These are phyloP conservation scores for Brassica carinata DNA, from an alignment of 345 rosid species.

Conservation along the genomic window DNA sequence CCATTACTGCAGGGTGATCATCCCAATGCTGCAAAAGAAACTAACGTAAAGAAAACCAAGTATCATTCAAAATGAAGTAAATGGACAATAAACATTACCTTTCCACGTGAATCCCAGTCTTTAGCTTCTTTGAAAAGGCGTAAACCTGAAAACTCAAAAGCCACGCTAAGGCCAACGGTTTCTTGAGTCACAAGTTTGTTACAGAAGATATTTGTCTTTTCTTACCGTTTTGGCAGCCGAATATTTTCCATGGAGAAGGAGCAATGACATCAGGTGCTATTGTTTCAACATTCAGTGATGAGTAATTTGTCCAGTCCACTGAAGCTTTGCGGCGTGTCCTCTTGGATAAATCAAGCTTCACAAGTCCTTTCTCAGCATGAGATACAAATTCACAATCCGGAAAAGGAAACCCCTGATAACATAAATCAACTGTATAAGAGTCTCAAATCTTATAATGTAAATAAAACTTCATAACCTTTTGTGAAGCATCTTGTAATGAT, in stretches of 20 bases:
- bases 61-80: neutral
- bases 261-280: slow-evolving; percentile 76
- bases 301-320: slow-evolving; percentile 53
- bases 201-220: neutral
- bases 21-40: slow-evolving; percentile 68
- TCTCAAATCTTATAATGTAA: neutral
- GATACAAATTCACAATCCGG: slow-evolving; percentile 54
- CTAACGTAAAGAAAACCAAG: neutral
- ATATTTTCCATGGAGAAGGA: slow-evolving; percentile 93
- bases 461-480: slow-evolving; percentile 48
- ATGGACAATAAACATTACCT: slow-evolving; percentile 45
- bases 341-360: slow-evolving; percentile 48
- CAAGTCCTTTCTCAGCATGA: slow-evolving; percentile 52
- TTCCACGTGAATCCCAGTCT: slow-evolving; percentile 63
- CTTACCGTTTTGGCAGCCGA: slow-evolving; percentile 92
- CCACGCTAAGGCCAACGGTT: neutral
- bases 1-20: slow-evolving; percentile 93
- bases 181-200: neutral
- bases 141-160: slow-evolving; percentile 55
- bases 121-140: slow-evolving; percentile 93
- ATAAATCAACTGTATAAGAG: neutral
- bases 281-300: slow-evolving; percentile 51
- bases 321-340: slow-evolving; percentile 50
- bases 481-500: slow-evolving; percentile 63
- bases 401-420: slow-evolving; percentile 54